Conservation (phyloP, 768 basidiomycete species). For the Asterophora parasitica region DNA sequence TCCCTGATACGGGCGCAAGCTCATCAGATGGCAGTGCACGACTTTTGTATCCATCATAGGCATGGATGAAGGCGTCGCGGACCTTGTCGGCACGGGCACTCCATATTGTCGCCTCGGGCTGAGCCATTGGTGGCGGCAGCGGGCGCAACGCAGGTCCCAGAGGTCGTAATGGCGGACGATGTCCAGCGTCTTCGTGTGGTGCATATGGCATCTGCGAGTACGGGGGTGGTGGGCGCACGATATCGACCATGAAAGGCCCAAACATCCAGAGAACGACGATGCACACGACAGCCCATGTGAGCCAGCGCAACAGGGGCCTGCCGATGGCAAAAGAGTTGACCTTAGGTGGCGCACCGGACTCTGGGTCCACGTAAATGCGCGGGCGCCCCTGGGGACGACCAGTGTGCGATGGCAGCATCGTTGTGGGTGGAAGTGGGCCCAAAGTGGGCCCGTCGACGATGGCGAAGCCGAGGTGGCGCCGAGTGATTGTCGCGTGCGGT, state of each 20-base stretch:
- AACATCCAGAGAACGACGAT: slow-evolving; percentile 19
- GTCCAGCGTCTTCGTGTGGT: neutral
- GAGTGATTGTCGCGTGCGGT: no score
- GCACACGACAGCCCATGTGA: slow-evolving; percentile 19
- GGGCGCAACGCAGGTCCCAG: slow-evolving; percentile 2
- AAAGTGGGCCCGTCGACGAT: no score
- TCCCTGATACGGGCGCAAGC: slow-evolving; percentile 46
- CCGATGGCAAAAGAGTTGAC: slow-evolving; percentile 7
- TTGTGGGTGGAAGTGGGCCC: neutral
- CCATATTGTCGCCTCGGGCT: slow-evolving; percentile 30
- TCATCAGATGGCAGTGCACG: slow-evolving; percentile 57
- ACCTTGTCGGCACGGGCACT: slow-evolving; percentile 47
- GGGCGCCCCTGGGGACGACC: slow-evolving; percentile 7
- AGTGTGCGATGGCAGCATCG: slow-evolving; percentile 5
- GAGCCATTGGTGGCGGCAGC: slow-evolving; percentile 1
- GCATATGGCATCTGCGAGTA: slow-evolving; percentile 6
- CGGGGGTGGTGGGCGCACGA: slow-evolving; percentile 1
- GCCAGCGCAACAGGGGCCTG: slow-evolving; percentile 19
- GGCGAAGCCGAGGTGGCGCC: no score
- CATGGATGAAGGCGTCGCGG: slow-evolving; percentile 54
- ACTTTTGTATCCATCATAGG: slow-evolving; percentile 50
- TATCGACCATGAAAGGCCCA: slow-evolving; percentile 1
- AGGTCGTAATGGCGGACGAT: slow-evolving; percentile 5
- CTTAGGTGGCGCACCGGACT: slow-evolving; percentile 9
- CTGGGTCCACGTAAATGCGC: slow-evolving; percentile 14